Evolutionary conservation across 768 basidiomycete genomes (phyloP).

Genomic region (Lactarius tabidus): DNA sequence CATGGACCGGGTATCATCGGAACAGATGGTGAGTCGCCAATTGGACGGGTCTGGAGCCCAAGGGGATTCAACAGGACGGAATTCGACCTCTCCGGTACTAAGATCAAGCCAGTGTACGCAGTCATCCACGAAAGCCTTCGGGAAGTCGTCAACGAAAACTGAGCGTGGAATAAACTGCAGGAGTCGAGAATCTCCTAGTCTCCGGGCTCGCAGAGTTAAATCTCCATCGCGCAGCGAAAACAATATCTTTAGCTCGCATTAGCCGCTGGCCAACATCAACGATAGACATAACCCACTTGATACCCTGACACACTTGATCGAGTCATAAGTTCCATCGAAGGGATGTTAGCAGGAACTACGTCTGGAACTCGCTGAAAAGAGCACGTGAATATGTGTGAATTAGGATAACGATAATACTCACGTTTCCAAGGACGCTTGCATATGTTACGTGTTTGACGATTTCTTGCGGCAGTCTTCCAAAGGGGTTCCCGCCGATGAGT

Average conservation of each 20-base stretch:
- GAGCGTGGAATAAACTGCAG: conserved; percentile 35
- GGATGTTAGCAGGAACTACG: conserved; percentile 1
- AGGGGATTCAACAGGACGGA: conserved; percentile 31
- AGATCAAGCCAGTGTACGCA: conserved; percentile 38
- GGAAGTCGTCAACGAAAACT: conserved; percentile 32
- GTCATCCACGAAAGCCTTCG: conserved; percentile 31
- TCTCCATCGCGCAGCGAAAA: not conserved
- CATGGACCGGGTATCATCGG: not conserved
- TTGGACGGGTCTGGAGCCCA: conserved; percentile 32
- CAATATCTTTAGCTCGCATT: not conserved
- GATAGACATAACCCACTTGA: not conserved
- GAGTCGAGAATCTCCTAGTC: not conserved
- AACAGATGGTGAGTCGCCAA: conserved; percentile 29
- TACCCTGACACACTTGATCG: not conserved
- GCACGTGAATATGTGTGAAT: not conserved
- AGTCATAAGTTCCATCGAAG: conserved; percentile 8
- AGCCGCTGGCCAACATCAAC: not conserved
- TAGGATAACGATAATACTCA: not conserved
- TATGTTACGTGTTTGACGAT: not conserved
- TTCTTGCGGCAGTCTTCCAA: conserved; percentile 5
- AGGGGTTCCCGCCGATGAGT: not conserved
- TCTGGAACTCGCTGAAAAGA: not conserved
- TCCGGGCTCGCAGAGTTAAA: not conserved
- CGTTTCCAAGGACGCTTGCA: conserved; percentile 1
- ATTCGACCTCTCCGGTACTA: conserved; percentile 29